These are phyloP conservation scores for Mucor saturninus DNA, from an alignment of 371 early-diverging fungal genomes.

Conservation along the genomic window DNA sequence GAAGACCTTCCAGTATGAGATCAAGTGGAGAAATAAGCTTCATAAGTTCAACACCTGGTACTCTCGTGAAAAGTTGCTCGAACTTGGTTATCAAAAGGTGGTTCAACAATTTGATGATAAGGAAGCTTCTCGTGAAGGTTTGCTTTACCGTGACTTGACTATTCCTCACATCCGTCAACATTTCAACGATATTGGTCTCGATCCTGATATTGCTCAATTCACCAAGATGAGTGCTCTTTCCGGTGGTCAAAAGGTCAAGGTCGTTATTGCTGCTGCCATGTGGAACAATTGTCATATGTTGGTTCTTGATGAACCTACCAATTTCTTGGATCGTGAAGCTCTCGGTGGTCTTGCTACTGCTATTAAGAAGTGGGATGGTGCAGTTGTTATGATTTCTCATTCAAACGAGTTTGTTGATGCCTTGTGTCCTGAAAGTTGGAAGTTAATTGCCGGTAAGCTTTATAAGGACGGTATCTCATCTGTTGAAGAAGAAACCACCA, in stretches of 20 bases:
- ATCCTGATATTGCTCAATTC: conserved; percentile 78
- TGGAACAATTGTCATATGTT: conserved; percentile 86
- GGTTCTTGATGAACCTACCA: conserved; percentile 86
- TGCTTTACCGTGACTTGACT: conserved; percentile 67
- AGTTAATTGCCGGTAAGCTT: conserved; percentile 66
- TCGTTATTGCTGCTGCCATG: conserved; percentile 85
- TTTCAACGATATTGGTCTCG: conserved; percentile 74
- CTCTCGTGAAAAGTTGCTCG: conserved; percentile 70
- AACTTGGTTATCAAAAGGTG: conserved; percentile 76
- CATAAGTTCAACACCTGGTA: conserved; percentile 78
- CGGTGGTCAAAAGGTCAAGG: conserved; percentile 91
- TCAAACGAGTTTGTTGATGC: conserved; percentile 80
- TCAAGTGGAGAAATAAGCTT: conserved; percentile 75
- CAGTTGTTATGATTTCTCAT: conserved; percentile 90
- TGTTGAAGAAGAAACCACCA: conserved; percentile 64
- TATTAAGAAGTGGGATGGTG: conserved; percentile 82
- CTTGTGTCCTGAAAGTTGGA: conserved; percentile 83
- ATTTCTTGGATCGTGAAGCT: conserved; percentile 88
- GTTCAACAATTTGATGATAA: conserved; percentile 82
- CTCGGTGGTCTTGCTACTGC: conserved; percentile 85
- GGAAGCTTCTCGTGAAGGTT: conserved; percentile 80
- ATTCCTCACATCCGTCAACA: conserved; percentile 74
- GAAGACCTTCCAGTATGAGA: conserved; percentile 83
- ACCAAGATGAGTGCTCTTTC: conserved; percentile 73
- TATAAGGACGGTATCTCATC: conserved; percentile 59